A percentile compares a stretch with the other conserved stretches of the same genome.
phyloP scores from a whole-genome alignment of 352 stramenopile genomes.

The Phytophthora litchii region DNA sequence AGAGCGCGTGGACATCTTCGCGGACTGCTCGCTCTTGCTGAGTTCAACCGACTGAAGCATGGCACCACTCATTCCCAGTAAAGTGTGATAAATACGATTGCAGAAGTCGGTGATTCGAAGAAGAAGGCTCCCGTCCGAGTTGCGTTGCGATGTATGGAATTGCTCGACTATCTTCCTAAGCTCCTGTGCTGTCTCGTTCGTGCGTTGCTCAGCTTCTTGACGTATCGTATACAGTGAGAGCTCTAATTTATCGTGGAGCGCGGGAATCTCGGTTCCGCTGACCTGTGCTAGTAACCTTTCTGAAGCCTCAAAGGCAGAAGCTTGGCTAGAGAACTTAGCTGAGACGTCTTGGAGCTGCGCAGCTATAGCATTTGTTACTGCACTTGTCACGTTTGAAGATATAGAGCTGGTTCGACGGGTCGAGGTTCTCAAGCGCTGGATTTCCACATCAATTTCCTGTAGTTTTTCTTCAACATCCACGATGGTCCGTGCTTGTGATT shows the following conservation, averaged over 20 bases:
- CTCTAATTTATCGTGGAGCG: slow-evolving; percentile 44
- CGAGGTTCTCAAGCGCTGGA: slow-evolving; percentile 51
- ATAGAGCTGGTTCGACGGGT: slow-evolving; percentile 44
- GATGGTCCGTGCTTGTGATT: slow-evolving; percentile 47
- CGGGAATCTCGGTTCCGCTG: slow-evolving; percentile 46
- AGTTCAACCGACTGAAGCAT: slow-evolving; percentile 57
- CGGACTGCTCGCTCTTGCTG: slow-evolving; percentile 22
- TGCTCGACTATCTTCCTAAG: slow-evolving; percentile 40
- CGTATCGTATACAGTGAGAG: slow-evolving; percentile 48
- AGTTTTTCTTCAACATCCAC: slow-evolving; percentile 66
- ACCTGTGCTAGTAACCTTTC: slow-evolving; percentile 41
- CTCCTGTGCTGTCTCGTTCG: slow-evolving; percentile 44
- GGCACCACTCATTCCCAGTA: slow-evolving; percentile 54
- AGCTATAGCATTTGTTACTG: slow-evolving; percentile 32
- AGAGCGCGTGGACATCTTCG: slow-evolving; percentile 12
- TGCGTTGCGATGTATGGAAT: slow-evolving; percentile 31
- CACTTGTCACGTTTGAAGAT: slow-evolving; percentile 26
- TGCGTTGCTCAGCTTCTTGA: slow-evolving; percentile 49
- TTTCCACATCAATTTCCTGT: slow-evolving; percentile 54
- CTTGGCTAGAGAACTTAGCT: slow-evolving; percentile 34
- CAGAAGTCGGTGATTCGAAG: slow-evolving; percentile 35
- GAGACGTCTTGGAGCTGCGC: slow-evolving; percentile 51
- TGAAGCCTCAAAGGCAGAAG: slow-evolving; percentile 31
- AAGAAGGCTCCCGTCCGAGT: slow-evolving; percentile 23
- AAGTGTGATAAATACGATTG: slow-evolving; percentile 52